phyloP scores from a whole-genome alignment of 2,329 filamentous ascomycete species.

The Alternaria arbusti region DNA sequence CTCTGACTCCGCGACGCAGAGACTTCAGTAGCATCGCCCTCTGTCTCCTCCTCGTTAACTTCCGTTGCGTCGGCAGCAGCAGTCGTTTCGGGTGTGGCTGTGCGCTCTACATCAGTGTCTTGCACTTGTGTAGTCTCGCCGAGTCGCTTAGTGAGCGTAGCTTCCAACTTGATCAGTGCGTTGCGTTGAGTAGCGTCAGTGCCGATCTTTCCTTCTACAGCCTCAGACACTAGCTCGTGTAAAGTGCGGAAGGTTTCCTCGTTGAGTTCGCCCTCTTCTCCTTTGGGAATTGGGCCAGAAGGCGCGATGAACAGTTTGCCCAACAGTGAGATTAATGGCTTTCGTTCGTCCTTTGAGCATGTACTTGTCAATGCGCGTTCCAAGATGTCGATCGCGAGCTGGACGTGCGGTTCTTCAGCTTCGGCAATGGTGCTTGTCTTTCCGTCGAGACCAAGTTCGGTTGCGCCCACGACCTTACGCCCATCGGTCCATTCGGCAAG shows the following conservation, averaged over 20 bases:
- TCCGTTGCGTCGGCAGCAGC: constrained; percentile 13
- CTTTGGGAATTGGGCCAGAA: constrained; percentile 49
- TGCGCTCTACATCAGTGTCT: constrained; percentile 12
- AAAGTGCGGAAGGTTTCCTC: constrained; percentile 40
- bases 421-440: constrained; percentile 64
- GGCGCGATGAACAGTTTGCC: constrained; percentile 81
- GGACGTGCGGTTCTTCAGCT: constrained; percentile 79
- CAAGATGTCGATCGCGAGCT: constrained; percentile 77
- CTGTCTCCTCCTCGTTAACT: constrained; percentile 12
- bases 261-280: constrained; percentile 19
- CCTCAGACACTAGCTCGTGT: constrained; percentile 55
- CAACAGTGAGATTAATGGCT: constrained; percentile 68
- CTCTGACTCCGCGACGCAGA: constrained; percentile 18
- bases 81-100: constrained; percentile 22
- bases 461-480: constrained; percentile 72
- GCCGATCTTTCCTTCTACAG: constrained; percentile 57
- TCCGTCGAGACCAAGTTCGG: constrained; percentile 48
- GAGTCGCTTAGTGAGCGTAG: constrained; percentile 60
- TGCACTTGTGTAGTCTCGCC: constrained; percentile 32
- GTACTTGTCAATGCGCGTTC: constrained; percentile 72
- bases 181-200: constrained; percentile 61
- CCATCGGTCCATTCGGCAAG: constrained; percentile 96
- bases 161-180: constrained; percentile 61
- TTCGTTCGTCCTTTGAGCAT: constrained; percentile 80
- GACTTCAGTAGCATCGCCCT: constrained; percentile 21